Evolutionary conservation across 139 green algal species (phyloP), one percentile per base, ranked within the genome.

Genomic region (Tetradesmus obliquus): DNA sequence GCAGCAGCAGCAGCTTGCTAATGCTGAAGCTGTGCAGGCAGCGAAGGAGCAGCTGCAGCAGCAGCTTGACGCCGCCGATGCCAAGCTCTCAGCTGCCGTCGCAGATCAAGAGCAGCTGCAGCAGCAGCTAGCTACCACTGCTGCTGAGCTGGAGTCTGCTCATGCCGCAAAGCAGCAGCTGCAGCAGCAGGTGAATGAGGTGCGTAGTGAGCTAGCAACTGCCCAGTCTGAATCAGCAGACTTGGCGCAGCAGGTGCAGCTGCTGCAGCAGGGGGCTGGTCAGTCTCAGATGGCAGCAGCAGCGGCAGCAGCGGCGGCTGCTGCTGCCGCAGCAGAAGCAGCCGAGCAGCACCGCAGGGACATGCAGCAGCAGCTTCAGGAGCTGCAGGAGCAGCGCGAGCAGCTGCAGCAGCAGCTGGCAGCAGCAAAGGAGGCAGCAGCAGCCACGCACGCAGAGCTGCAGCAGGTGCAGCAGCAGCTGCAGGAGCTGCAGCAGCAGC

Each of bases 211-310:
- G 62, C n/a, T 55, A 17, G 60, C 85, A 22, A 62, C 85, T n/a
- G 58, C 53, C 3, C 88, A 79, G 57, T 15, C 10, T 57, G 79
- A 87, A 58, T 24, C 57, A 9, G 88, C 55, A 15, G 81, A 7
- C 58, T 12, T 79, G 7, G 51, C 66, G 5, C 79, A 80, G 5
- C 79, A 80, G 88, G 58, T 86, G 12, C 55, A 76, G 32, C 55
- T 81, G 55, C 17, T 86, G 88, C 57, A 81, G 74, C 51, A 55
- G n/a, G 88, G 76, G 6, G 76, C 79, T 79, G 76, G 76, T 5
- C 76, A 86, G 19, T 45, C 79, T 4, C 87, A 91, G 55, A 85
- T 86, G 74, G 87, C 87, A 32, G 87, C 87, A 60, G 87, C 87
- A 45, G 87, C 71, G 8, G 87, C 87, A 58, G 87, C 87, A 51